A percentile compares a stretch with the other conserved stretches of the same genome.
Conservation (phyloP, 2,329 filamentous ascomycete species). For the Xylaria sp. region DNA sequence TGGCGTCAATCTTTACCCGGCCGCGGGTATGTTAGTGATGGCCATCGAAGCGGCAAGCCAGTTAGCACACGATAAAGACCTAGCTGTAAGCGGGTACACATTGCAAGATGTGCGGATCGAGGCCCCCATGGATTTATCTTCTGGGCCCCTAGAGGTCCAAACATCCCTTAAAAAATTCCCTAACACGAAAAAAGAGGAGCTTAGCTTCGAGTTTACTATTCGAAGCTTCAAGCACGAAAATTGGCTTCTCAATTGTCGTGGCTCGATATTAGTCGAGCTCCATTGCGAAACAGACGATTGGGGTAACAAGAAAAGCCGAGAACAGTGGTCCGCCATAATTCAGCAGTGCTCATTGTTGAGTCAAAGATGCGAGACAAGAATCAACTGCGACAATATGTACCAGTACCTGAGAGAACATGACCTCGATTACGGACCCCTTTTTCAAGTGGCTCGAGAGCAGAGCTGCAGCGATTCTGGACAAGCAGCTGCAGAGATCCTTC, state of each 20-base stretch:
- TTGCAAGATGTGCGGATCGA: conserved; percentile 28
- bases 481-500: too few species aligned
- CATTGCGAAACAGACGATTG: conserved; percentile 10
- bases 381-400: conserved; percentile 24
- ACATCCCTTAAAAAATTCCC: conserved; percentile 19
- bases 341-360: not conserved
- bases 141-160: conserved; percentile 30
- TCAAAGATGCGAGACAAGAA: not conserved
- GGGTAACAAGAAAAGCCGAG: not conserved
- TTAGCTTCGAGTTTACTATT: conserved; percentile 30
- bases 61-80: not conserved
- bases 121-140: conserved; percentile 19
- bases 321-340: not conserved
- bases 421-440: conserved; percentile 23
- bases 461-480: too few species aligned
- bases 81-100: conserved; percentile 15
- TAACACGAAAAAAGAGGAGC: not conserved
- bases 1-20: conserved; percentile 46
- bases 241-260: conserved; percentile 29
- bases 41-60: conserved; percentile 48
- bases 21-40: conserved; percentile 49
- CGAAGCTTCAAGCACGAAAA: not conserved
- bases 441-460: not conserved
- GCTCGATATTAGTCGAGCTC: conserved; percentile 24
- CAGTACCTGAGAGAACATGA: conserved; percentile 20